Evolutionary conservation across 1,139 yeast species (phyloP).

Genomic region (Protomyces macrosporus): DNA sequence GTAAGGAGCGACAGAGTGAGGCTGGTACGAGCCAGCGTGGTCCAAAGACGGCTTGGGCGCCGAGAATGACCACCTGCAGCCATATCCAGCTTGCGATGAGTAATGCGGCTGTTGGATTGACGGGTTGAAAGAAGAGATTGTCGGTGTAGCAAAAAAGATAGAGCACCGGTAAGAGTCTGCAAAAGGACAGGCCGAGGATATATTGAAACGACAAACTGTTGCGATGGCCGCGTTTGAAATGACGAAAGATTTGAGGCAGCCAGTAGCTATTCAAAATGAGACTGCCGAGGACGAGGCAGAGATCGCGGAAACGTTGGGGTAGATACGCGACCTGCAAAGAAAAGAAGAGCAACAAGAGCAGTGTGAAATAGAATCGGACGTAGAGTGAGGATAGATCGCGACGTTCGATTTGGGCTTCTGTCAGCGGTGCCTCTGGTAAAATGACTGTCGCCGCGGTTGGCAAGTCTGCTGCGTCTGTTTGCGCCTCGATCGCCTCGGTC

Average conservation of each 20-base stretch:
- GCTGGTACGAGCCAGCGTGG: conserved; percentile 78
- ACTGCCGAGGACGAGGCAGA: conserved; percentile 55
- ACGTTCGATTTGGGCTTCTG: conserved; percentile 38
- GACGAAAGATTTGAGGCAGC: conserved; percentile 86
- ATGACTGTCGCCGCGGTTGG: conserved; percentile 31
- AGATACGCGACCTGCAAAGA: conserved; percentile 57
- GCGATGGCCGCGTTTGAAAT: conserved; percentile 66
- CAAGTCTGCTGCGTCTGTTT: neutral
- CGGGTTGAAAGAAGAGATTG: conserved; percentile 53
- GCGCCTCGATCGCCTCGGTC: neutral
- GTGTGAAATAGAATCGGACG: conserved; percentile 55
- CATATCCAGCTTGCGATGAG: conserved; percentile 50
- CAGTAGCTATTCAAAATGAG: conserved; percentile 64
- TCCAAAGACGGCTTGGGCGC: conserved; percentile 62
- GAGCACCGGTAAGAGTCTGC: conserved; percentile 59
- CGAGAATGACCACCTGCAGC: conserved; percentile 53
- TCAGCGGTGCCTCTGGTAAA: conserved; percentile 33
- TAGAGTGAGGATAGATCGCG: conserved; percentile 51
- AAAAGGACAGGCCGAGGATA: conserved; percentile 57
- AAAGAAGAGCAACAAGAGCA: conserved; percentile 57
- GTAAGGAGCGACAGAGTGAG: conserved; percentile 50
- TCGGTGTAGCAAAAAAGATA: conserved; percentile 51
- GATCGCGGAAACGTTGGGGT: conserved; percentile 54
- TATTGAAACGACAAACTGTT: conserved; percentile 65
- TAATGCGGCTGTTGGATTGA: conserved; percentile 49